Evolutionary conservation across 2,329 filamentous ascomycete genomes (phyloP), one percentile per base, ranked within the genome.

Genomic region (Leptographium wingfieldii): DNA sequence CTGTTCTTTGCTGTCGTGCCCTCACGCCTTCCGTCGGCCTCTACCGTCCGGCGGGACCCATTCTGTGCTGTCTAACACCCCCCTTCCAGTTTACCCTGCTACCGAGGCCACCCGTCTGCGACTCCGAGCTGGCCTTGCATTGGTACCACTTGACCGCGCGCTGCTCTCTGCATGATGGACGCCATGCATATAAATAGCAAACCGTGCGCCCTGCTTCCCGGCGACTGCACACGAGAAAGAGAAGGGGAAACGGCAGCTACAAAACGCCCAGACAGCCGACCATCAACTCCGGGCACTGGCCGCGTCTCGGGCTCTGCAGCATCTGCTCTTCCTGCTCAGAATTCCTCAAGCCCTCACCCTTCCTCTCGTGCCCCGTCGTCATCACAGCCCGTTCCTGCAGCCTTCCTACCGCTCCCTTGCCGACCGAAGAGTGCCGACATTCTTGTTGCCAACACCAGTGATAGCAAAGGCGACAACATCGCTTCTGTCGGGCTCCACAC

Each of bases 101-200:
- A 38, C 51, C 40, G 57, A 55, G 35, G 29, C 12, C 54, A 59
- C 53, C 55, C 55, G 46, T 59, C 61, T 61, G 52, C 62, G 53
- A 57, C 57, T 60, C 58, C 63, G 57, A 63, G 61, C 59, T 62
- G 62, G 60, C 62, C 61, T 62, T 63, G 63, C 62, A 65, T 66
- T 63, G 62, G 65, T 66, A 63, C 63, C 58, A 63, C 62, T 52
- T 59, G 52, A 58, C 59, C 59, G 59, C 63, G 49, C n/a, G 27
- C 53, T 40, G 53, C 60, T n/a, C 14, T 38, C 55, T 55, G 58
- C 59, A 61, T 60, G 56, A 62, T 65, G 62, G 64, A 62, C 58
- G 59, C 61, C 62, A 60, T 62, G 64, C 59, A 63, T 62, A 64
- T 63, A 65, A 63, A 63, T 67, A 66, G 60, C 61, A 65, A 64